Percentiles rank a stretch among this genome's conserved stretches.
Conservation (phyloP, 177 flowering plant genomes). For the Vitis hybrid region DNA sequence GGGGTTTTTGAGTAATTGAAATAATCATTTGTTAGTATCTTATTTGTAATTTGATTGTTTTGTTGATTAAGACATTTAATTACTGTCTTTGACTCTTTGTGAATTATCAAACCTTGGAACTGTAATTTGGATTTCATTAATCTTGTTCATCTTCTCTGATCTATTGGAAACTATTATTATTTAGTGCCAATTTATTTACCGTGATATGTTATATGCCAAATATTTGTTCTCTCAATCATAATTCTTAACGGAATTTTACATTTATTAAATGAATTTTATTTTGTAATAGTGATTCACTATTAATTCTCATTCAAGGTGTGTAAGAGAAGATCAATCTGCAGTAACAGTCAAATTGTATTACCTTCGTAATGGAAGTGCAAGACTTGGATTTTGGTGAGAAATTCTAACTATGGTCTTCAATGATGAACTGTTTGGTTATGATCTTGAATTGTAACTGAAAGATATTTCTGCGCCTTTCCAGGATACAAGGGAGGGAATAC, state of each 20-base stretch:
- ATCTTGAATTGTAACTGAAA: not conserved
- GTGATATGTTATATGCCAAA: not conserved
- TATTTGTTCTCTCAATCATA: not conserved
- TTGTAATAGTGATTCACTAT: not conserved
- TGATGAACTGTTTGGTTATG: not conserved
- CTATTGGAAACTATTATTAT: too few relatives aligned
- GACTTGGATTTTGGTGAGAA: slow-evolving; percentile 91
- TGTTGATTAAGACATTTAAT: too few relatives aligned
- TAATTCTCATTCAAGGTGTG: slow-evolving; percentile 57
- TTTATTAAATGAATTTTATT: slow-evolving; percentile 1
- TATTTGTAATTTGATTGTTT: too few relatives aligned
- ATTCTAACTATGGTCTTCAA: not conserved
- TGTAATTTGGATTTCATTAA: too few relatives aligned
- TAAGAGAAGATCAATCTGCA: slow-evolving; percentile 81
- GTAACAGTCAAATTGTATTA: slow-evolving; percentile 74
- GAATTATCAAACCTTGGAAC: too few relatives aligned
- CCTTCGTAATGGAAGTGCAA: slow-evolving; percentile 89
- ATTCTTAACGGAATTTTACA: not conserved
- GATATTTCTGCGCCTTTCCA: slow-evolving; percentile 23
- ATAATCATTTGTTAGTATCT: too few relatives aligned
- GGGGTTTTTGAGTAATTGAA: too few relatives aligned
- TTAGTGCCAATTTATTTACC: too few relatives aligned
- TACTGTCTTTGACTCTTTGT: too few relatives aligned
- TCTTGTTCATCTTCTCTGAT: too few relatives aligned
- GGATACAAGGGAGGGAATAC: slow-evolving; percentile 79